Base-by-base conservation (phyloP, 1,284 basidiomycete genomes). In the Somion occarium region DNA sequence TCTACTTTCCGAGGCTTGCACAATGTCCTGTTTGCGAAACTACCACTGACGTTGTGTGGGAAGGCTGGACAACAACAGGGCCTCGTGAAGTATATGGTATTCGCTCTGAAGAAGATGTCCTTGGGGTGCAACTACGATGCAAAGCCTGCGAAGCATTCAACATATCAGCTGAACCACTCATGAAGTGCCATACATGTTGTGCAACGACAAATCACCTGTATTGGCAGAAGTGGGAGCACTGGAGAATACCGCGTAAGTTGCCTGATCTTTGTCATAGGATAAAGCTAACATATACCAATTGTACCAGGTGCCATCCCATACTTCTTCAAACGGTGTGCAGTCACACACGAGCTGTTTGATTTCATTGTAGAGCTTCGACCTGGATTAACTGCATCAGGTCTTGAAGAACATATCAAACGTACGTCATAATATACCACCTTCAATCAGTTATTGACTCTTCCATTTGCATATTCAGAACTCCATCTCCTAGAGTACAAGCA, bases 91-190 rank as follows among this genome's bases (percentile, higher is more conserved):
- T 59, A 9, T 53, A 56, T 48, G 58, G 58, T 1, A 3, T 58
- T 1, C 5, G 18, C 4, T 15, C 18, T 25, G 55, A 59, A 39
- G 58, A 61, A 46, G 52, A 30, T 0, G 59, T 53, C 5, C 38
- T 57, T 11, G 59, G 58, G 0, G 46, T n/a, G 12, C 60, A 62
- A 51, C 30, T 56, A 3, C 46, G 57, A 0, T 62, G 60, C 46
- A 53, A 53, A 34, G 41, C 41, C 26, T 58, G 53, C 20, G n/a
- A 43, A 18, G 26, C n/a, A n/a, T n/a, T n/a, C n/a, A 47, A 18
- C 12, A 3, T 1, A 27, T 22, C 3, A 46, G 38, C 4, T 20
- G 26, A 5, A 46, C 20, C 20, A 25, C 23, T 9, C 27, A 57
- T 20, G 20, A 22, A 22, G 42, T 41, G n/a, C 12, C 37, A 42